Base-by-base conservation (phyloP, 257 asterid species). In the Solanum gandarillasii region DNA sequence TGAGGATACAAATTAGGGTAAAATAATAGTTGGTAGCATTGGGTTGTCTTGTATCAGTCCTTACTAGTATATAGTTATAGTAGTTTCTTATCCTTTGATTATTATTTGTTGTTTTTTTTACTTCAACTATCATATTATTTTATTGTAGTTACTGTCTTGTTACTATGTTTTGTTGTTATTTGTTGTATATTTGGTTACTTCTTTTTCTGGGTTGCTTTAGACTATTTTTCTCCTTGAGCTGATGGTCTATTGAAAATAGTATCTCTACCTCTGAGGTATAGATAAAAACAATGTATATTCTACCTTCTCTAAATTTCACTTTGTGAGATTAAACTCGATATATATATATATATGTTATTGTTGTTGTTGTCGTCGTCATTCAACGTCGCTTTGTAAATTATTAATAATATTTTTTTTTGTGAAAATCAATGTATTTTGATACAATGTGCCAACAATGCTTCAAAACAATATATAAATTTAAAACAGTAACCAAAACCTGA, bases 241-340 rank as follows among this genome's bases (percentile, higher is more conserved):
- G 3, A 58, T 0, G n/a, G 12, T 58, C 27, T 55, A 18, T 18
- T 20, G 10, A 20, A 55, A 55, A 16, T 18, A 55, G 10, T 55
- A 1, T 55, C 2, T 55, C 10, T 55, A 55, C n/a, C 2, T 55
- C n/a, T 58, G n/a, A 58, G 27, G 2, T 23, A 62, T 3, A 11
- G 31, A 4, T 62, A 23, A 62, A 23, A 10, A 23, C 3, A 23
- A 2, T 10, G 12, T 0, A 60, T 4, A 62, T 9, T 23, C 1
- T 62, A 62, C 1, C 3, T 2, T 9, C 6, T 23, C 1, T 2
- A 62, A 9, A 23, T 5, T 1, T 0, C 0, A 62, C 29, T 62
- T 62, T 62, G 12, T 62, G 7, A 2, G 11, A 62, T 62, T 23
- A 62, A 62, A 9, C 7, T 23, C 1, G 1, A 60, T 60, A 60